These are phyloP conservation scores for Elongisporangium undulatum DNA, from an alignment of 352 stramenopile species.

Conservation along the genomic window DNA sequence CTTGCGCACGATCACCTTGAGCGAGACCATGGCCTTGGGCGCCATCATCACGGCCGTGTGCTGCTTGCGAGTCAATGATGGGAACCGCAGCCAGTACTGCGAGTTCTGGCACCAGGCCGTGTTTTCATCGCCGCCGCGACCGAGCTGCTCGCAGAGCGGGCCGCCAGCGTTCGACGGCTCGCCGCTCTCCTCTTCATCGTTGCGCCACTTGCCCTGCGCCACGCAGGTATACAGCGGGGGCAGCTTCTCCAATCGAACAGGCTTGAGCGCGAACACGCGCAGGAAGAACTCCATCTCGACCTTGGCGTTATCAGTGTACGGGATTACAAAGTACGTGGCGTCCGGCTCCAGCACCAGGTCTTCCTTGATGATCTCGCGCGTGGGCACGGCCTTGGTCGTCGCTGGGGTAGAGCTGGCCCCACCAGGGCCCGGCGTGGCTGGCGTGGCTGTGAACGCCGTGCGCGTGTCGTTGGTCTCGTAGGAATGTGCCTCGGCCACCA, in stretches of 20 bases:
- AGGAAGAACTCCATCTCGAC: constrained; percentile 91
- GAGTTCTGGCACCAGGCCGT: constrained; percentile 83
- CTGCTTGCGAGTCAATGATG: constrained; percentile 14
- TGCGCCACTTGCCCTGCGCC: constrained; percentile 62
- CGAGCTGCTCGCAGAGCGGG: constrained; percentile 47
- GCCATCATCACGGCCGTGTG: constrained; percentile 23
- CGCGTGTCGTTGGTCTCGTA: constrained; percentile 34
- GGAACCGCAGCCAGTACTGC: constrained; percentile 79
- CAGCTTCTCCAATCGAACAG: constrained; percentile 69
- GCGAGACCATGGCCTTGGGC: constrained; percentile 38
- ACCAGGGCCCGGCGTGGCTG: constrained; percentile 14
- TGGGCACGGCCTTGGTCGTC: constrained; percentile 36
- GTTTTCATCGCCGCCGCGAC: constrained; percentile 43
- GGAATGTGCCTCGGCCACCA: constrained; percentile 69
- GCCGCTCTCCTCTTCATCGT: constrained; percentile 35
- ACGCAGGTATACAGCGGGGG: constrained; percentile 57
- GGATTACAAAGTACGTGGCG: constrained; percentile 75
- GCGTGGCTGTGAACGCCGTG: constrained; percentile 10
- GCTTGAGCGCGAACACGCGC: constrained; percentile 75
- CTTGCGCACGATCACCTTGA: constrained; percentile 73
- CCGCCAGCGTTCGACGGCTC: constrained; percentile 72
- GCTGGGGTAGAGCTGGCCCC: background rate
- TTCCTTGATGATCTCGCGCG: constrained; percentile 79
- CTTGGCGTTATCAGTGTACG: constrained; percentile 74
- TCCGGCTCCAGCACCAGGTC: constrained; percentile 69